Conservation (phyloP, 257 asterid species). For the Solanum medicagineum region DNA sequence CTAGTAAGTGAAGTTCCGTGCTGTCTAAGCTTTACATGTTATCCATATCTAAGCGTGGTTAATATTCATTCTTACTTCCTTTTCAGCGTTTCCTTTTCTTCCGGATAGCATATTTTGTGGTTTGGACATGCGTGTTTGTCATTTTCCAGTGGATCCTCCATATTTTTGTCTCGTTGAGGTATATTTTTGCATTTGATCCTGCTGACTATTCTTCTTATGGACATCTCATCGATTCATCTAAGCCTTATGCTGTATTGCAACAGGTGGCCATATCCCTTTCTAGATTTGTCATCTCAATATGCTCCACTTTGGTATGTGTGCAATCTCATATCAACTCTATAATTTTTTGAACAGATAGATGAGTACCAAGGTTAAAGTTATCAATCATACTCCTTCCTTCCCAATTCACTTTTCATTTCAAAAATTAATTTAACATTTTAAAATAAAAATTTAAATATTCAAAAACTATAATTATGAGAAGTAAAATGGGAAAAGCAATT, state of each 20-base stretch:
- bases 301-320: slow-evolving; percentile 41
- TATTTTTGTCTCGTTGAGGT: slow-evolving; percentile 54
- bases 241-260: not conserved
- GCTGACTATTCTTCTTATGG: not conserved
- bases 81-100: slow-evolving; percentile 82
- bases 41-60: not conserved
- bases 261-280: slow-evolving; percentile 80
- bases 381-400: no score
- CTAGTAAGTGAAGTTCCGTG: slow-evolving; percentile 31
- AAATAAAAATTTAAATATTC: no score
- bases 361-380: not conserved
- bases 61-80: not conserved
- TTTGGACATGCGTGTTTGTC: slow-evolving; percentile 55
- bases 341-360: not conserved
- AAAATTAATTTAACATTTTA: no score
- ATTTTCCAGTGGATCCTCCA: slow-evolving; percentile 89
- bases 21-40: not conserved
- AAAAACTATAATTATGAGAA: no score
- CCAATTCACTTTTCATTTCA: no score
- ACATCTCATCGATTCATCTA: not conserved
- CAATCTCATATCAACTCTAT: not conserved
- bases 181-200: not conserved
- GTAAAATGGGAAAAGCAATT: no score
- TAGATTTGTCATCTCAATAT: slow-evolving; percentile 46
- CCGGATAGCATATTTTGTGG: slow-evolving; percentile 62